A percentile compares a stretch with the other conserved stretches of the same genome.
These are phyloP conservation scores for Tetracentron sinense DNA, from an alignment of 164 flowering plant species.

Conservation along the genomic window DNA sequence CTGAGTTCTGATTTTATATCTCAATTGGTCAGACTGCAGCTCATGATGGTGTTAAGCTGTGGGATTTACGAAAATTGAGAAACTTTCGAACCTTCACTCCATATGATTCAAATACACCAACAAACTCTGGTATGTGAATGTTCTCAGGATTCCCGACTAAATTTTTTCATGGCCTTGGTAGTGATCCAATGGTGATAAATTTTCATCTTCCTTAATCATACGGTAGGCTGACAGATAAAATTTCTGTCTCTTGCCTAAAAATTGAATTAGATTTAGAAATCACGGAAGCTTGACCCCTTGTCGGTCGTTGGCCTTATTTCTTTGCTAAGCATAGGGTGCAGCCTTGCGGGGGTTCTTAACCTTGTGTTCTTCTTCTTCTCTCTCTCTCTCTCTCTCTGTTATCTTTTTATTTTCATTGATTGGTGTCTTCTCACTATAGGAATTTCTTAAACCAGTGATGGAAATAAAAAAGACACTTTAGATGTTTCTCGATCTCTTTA, in stretches of 20 bases:
- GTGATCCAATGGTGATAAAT: background rate
- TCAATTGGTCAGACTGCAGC: constrained; percentile 78
- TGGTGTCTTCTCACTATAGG: no score
- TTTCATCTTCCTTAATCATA: background rate
- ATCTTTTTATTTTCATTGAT: no score
- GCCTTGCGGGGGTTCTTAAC: no score
- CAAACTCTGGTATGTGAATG: constrained; percentile 62
- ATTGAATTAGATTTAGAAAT: no score
- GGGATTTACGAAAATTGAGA: constrained; percentile 93
- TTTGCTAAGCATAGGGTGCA: no score
- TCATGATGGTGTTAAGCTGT: constrained; percentile 88
- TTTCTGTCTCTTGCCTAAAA: background rate
- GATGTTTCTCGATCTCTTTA: no score
- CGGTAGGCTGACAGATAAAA: background rate
- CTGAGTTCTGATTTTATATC: constrained; percentile 14
- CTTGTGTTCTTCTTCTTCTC: no score
- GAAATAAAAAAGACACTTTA: no score
- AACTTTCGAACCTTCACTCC: constrained; percentile 79
- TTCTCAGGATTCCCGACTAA: background rate
- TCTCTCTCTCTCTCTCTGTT: no score
- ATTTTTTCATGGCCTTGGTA: background rate
- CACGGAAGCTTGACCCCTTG: no score
- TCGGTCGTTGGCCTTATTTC: no score
- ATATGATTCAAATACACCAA: constrained; percentile 65
- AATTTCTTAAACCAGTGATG: no score